Base-by-base conservation (phyloP, 2,329 filamentous ascomycete genomes). In the Tolypocladium ophioglossoides region DNA sequence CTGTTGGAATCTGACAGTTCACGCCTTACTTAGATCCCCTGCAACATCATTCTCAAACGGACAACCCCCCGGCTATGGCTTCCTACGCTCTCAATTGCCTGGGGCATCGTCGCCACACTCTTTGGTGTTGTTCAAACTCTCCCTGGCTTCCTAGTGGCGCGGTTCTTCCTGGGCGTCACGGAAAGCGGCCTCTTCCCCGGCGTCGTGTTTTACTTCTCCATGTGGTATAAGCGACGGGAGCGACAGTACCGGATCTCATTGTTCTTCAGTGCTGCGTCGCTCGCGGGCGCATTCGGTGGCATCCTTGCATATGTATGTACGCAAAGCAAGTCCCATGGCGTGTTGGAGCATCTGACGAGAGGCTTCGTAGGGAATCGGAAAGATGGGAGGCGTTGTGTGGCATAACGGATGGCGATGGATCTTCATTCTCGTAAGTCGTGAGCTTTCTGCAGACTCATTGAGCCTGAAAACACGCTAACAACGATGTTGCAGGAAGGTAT, bases 11-110 rank as follows among this genome's bases (percentile, higher is more conserved):
- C 55, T 63, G 16, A 65, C 32, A 22, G 4, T 5, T 14, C 1
- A 3, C n/a, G n/a, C n/a, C n/a, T n/a, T 2, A 14, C 3, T 5
- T 12, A 78, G 76, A 74, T 85, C 7, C 82, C 81, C 0, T 84
- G 80, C 61, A 85, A 84, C 58, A 79, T 85, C 57, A 69, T 84
- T 11, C 73, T 84, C 20, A 85, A 85, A 60, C 70, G 76, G 0
- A 84, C 81, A 0, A 83, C 78, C 0, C 81, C 81, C 0, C 66
- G 71, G 3, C 65, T 80, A 24, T 83, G 78, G 80, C 67, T 83
- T 0, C 80, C 80, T 0, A 79, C 79, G 0, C 66, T 85, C 3
- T 83, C 81, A 1, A 67, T 82, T 3, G 65, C 72, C 0, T 82
- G 78, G 78, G 79, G 79, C 0, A 66, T 79, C 16, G 78, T 82